Conservation (phyloP, 2,329 filamentous ascomycete genomes). For the Coniochaeta pulveracea region DNA sequence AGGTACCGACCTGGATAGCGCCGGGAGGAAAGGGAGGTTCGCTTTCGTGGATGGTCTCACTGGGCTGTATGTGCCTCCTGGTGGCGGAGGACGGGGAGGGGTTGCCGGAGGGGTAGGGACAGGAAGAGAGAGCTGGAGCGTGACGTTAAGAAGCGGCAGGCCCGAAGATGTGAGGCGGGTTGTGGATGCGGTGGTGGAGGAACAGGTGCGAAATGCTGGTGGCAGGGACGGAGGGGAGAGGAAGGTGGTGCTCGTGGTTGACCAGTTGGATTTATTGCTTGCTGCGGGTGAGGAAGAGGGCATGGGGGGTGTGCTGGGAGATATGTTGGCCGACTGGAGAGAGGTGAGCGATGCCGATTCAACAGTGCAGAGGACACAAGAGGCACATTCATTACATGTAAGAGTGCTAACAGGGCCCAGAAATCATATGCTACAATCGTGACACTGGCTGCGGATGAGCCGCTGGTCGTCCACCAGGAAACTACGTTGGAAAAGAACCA, state of each 20-base stretch:
- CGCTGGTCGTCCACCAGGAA: constrained; percentile 49
- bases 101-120: neutral
- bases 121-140: constrained; percentile 10
- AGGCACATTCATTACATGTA: too few relatives aligned
- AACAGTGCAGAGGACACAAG: too few relatives aligned
- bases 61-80: constrained; percentile 31
- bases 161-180: constrained; percentile 24
- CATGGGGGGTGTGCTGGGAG: constrained; percentile 26
- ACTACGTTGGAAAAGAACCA: constrained; percentile 61
- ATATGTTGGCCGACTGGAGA: constrained; percentile 46
- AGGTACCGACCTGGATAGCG: constrained; percentile 58
- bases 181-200: constrained; percentile 26
- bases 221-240: constrained; percentile 4
- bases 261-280: constrained; percentile 54
- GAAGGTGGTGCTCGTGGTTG: constrained; percentile 49
- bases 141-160: constrained; percentile 17
- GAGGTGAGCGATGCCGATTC: too few relatives aligned
- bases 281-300: constrained; percentile 41
- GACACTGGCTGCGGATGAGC: constrained; percentile 59
- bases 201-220: constrained; percentile 17
- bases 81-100: constrained; percentile 6
- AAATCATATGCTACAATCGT: constrained; percentile 55
- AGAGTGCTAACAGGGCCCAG: too few relatives aligned
- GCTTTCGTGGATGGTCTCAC: constrained; percentile 66
- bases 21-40: constrained; percentile 48